Conservation (phyloP, 495 filamentous ascomycete genomes). For the Cladorrhinum samala region DNA sequence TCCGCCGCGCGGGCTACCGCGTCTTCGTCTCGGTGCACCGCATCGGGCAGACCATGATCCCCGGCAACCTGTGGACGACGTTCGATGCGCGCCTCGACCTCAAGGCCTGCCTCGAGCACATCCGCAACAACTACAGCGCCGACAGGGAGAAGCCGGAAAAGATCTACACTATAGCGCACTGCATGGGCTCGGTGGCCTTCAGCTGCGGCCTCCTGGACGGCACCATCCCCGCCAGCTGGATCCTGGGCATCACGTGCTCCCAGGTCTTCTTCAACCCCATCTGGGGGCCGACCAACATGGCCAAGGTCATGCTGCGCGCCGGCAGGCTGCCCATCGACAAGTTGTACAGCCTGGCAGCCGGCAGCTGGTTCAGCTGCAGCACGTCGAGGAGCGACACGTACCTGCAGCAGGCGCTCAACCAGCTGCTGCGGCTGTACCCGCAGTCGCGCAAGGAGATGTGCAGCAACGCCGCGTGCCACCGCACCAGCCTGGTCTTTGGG, state of each 20-base stretch:
- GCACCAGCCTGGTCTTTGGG: slow-evolving; percentile 55
- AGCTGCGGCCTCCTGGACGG: slow-evolving; percentile 58
- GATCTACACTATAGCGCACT: slow-evolving; percentile 60
- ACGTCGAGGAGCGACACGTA: slow-evolving; percentile 41
- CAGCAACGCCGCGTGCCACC: slow-evolving; percentile 56
- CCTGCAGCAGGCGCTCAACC: slow-evolving; percentile 49
- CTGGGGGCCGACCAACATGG: slow-evolving; percentile 51
- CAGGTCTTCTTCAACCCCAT: slow-evolving; percentile 63
- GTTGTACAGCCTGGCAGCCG: slow-evolving; percentile 40
- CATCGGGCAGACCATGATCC: slow-evolving; percentile 49
- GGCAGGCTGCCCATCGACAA: slow-evolving; percentile 36
- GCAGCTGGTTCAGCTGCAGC: slow-evolving; percentile 50
- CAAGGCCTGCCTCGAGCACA: slow-evolving; percentile 49
- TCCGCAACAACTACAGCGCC: slow-evolving; percentile 30
- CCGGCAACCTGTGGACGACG: slow-evolving; percentile 50
- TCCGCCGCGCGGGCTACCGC: slow-evolving; percentile 52
- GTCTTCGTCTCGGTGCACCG: slow-evolving; percentile 56
- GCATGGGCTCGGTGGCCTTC: slow-evolving; percentile 58
- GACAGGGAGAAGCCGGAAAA: slow-evolving; percentile 21
- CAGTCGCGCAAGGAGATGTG: slow-evolving; percentile 53
- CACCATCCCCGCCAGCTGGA: slow-evolving; percentile 51
- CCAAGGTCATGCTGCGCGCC: slow-evolving; percentile 48
- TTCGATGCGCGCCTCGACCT: slow-evolving; percentile 60
- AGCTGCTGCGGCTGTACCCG: slow-evolving; percentile 55
- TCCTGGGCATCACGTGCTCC: slow-evolving; percentile 55